phyloP scores from a whole-genome alignment of 192 early-diverging fungal species.

The Rhizophagus clarus region DNA sequence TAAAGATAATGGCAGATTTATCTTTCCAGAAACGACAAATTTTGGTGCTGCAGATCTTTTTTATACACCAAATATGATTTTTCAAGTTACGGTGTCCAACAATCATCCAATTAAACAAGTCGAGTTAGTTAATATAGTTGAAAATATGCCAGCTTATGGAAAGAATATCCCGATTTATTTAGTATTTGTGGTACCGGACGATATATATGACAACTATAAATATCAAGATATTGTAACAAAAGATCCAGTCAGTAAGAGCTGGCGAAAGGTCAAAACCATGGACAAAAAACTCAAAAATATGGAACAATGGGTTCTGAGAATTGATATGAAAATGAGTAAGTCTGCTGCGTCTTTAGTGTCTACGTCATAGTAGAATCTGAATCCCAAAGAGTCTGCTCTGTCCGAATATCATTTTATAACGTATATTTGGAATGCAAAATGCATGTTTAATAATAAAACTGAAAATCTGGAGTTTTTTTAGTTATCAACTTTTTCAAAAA shows the following conservation, averaged over 20 bases:
- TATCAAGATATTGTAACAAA: background rate
- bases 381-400: no score
- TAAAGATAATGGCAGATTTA: background rate
- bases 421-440: no score
- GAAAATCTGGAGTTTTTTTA: no score
- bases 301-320: background rate
- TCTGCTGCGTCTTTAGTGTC: no score
- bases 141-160: background rate
- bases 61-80: background rate
- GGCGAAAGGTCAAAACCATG: background rate
- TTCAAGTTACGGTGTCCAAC: background rate
- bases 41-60: background rate
- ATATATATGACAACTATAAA: background rate
- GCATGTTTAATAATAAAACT: no score
- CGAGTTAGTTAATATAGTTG: background rate
- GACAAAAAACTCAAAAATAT: background rate
- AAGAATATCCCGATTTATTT: background rate
- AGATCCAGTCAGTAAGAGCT: background rate
- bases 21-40: background rate
- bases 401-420: no score
- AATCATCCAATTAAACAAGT: conserved; percentile 2
- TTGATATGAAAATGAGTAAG: background rate
- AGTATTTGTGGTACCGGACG: background rate
- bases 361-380: no score
- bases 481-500: no score